A percentile compares a stretch with the other conserved stretches of the same genome.
phyloP scores from a whole-genome alignment of 768 basidiomycete species.

The Mycena rosella region DNA sequence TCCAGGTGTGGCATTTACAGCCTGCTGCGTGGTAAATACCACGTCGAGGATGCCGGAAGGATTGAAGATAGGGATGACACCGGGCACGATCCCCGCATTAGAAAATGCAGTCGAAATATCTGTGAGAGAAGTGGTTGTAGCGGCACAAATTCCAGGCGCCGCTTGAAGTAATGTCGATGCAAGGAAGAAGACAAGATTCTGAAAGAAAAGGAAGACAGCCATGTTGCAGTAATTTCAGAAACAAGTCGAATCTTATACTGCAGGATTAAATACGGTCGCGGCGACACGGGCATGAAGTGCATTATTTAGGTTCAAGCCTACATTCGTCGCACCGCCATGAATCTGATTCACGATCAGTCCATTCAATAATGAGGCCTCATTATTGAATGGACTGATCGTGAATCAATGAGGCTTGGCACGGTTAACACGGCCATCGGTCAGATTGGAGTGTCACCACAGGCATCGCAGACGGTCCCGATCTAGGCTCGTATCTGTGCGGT shows the following conservation, averaged over 20 bases:
- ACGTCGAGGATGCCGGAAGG: constrained; percentile 53
- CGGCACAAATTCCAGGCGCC: background rate
- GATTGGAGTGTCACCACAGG: background rate
- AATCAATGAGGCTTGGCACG: background rate
- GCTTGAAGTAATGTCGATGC: constrained; percentile 1
- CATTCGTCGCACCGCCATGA: no score
- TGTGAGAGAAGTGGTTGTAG: constrained; percentile 18
- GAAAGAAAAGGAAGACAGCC: constrained; percentile 13
- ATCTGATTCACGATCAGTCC: no score
- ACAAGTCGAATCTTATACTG: background rate
- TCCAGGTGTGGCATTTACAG: constrained; percentile 51
- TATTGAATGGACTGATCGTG: no score
- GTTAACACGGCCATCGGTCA: background rate
- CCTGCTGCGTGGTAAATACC: constrained; percentile 50
- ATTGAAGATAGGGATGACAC: constrained; percentile 54
- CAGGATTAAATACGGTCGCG: background rate
- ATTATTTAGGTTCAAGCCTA: no score
- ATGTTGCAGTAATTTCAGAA: constrained; percentile 2
- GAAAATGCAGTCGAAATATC: constrained; percentile 49
- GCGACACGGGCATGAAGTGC: background rate
- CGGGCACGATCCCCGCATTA: constrained; percentile 55
- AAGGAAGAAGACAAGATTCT: background rate
- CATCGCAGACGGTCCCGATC: no score
- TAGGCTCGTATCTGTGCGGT: no score
- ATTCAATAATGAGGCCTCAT: no score